Evolutionary conservation across 225 moss, liverwort and hornwort genomes (phyloP), one percentile per base, ranked within the genome.

Genomic region (Ulota crispa): DNA sequence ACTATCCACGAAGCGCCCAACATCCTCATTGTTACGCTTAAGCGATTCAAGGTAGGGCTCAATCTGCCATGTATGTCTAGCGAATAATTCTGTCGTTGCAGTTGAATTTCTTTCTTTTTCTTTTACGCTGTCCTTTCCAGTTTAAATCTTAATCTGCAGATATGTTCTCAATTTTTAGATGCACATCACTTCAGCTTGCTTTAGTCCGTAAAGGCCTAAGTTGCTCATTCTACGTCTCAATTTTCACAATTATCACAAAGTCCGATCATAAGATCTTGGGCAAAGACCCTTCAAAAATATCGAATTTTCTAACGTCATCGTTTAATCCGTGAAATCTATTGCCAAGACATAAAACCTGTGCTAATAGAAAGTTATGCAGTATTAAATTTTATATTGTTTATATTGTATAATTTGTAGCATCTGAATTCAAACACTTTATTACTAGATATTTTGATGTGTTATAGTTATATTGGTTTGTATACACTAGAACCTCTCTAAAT

Each of bases 1-100:
- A 94, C 97, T 45, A 53, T 97, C 64, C 93, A 95, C 73, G 95
- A 95, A 80, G 91, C 94, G 14, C 97, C 97, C 52, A 97, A 97
- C 75, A 89, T 97, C 77, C 92, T 97, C 81, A 91, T 93, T 73
- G 83, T 95, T 82, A 91, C 97, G 26, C 92, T 97, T 10, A 97
- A 95, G 83, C 91, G 97, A 39, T 97, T 97, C 42, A 94, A 95
- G 97, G 97, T 97, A 65, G 53, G 42, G 34, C 52, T 31, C 64
- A 41, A 67, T 72, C 42, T 53, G 24, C 43, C 32, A n/a, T 66
- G 55, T 42, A 32, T 43, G 64, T 80, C 24, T 66, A 70, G 71
- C 65, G 31, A 28, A 45, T 15, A 54, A 62, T 57, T 80, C 12
- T 75, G 62, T 47, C 27, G 14, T 86, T 61, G 61, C 78, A 66